Base-by-base conservation (phyloP, 2,329 filamentous ascomycete species). In the Aspergillus quadrilineatus region DNA sequence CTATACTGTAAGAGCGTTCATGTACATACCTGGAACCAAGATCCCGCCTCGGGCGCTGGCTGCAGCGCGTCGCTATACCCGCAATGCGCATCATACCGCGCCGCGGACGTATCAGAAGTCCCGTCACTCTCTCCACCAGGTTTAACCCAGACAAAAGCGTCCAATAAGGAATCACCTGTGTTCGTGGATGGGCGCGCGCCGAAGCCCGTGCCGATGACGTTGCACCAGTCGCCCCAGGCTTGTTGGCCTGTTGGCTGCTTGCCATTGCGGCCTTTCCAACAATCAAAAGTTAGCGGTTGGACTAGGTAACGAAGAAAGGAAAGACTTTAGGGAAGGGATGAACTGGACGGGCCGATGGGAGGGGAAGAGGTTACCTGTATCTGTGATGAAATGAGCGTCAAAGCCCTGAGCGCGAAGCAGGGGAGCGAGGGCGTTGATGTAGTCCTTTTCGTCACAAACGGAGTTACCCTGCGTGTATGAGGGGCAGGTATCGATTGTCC, bases 121-220 rank as follows among this genome's bases (percentile, higher is more conserved):
- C 79, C 79, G 56, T 82, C 80, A 55, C 74, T 76, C 69, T 82
- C 80, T 50, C 79, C 80, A 60, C 86, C 86, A 4, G 86, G 86
- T 79, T 89, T 89, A 63, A 88, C 76, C 86, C 86, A 89, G 55
- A 88, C 86, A 62, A 89, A 86, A 41, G 86, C 84, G 68, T 89
- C 86, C 36, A 82, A 76, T n/a, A 86, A 75, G 1, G 72, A 66
- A 60, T 84, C 79, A 10, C 82, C 83, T 6, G 86, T 89, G 67
- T 83, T 75, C n/a, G 84, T 78, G 3, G 82, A 82, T 1, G 85
- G 85, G 14, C 84, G 80, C n/a, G 73, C 72, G 58, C 86, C 86
- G 60, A 88, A 88, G 8, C 86, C 86, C 55, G 85, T 82, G 28
- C 80, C 82, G 45, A 76, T 80, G 58, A 87, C 79, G 66, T 87